Evolutionary conservation across 768 basidiomycete genomes (phyloP).

Genomic region (Rhodotorula diobovata): DNA sequence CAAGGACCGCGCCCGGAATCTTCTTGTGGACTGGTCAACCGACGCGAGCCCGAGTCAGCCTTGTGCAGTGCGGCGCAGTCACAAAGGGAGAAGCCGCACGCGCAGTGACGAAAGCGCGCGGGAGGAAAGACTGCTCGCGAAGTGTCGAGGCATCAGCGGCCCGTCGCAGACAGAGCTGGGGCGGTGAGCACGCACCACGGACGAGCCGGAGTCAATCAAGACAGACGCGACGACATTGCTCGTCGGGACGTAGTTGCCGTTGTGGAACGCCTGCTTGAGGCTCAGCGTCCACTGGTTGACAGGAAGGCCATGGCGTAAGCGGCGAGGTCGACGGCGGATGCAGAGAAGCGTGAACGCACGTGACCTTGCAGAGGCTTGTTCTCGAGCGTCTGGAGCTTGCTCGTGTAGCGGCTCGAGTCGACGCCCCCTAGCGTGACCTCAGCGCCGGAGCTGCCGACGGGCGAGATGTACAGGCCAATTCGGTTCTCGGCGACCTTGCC

Average conservation of each 20-base stretch:
- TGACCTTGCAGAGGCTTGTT: background rate
- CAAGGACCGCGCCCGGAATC: background rate
- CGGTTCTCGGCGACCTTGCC: background rate
- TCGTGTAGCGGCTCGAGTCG: background rate
- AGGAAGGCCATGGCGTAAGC: no score
- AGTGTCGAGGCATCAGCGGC: background rate
- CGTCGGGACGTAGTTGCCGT: no score
- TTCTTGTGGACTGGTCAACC: background rate
- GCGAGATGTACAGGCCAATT: constrained; percentile 14
- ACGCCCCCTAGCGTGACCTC: constrained; percentile 12
- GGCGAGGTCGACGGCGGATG: background rate
- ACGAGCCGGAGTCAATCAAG: background rate
- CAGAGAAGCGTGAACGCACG: background rate
- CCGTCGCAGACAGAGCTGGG: no score
- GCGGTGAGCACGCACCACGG: background rate
- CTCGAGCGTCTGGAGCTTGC: background rate
- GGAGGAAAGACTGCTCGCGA: background rate
- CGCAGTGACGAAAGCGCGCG: background rate
- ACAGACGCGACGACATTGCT: no score
- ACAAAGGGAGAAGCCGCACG: background rate
- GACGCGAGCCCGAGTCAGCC: background rate
- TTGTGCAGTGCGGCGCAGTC: background rate
- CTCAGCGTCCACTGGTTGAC: no score
- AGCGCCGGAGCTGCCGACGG: background rate
- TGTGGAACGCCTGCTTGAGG: no score